Base-by-base conservation (phyloP, 2,329 filamentous ascomycete genomes). In the Blastomyces parvus region DNA sequence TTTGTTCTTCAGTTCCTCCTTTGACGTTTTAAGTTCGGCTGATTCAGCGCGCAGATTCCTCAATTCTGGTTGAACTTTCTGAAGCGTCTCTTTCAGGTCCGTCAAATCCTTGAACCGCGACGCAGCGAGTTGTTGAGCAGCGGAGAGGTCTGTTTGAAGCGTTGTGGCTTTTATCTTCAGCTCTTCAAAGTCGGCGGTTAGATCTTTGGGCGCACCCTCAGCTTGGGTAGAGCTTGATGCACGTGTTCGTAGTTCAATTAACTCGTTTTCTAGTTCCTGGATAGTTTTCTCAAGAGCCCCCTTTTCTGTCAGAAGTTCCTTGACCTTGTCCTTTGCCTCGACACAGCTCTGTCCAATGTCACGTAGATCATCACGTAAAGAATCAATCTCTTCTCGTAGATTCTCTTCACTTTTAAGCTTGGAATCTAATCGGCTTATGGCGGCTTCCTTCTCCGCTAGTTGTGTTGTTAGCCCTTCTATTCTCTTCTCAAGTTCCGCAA, bases 11-110 rank as follows among this genome's bases (percentile, higher is more conserved):
- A 97, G 81, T 65, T 95, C 90, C 57, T 92, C 88, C 71, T 88
- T 93, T 2, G 84, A 82, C 0, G 80, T 81, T 74, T 91, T 92
- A 42, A 97, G 80, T 50, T 87, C 83, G 0, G 84, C 83, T 38
- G 89, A 87, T 69, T 97, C 92, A 59, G 87, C 85, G 8, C 90
- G 86, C 25, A 97, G 81, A 55, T 80, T 87, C 73, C 88, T 88
- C 30, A 97, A 79, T 75, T 99, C 93, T 0, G 91, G 89, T 71
- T 97, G 92, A 0, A 89, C 84, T 73, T 94, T 95, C 67, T 91
- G 87, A 38, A 97, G 76, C 2, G 92, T 81, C 65, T 93, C 89
- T 25, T 88, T 84, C 56, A 96, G 79, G 36, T 96, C 89, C 0
- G 87, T 87, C 1, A 97, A 79, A 64, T 97, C 92, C 74, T 91